Evolutionary conservation across 495 filamentous ascomycete genomes (phyloP), one percentile per base, ranked within the genome.

Genomic region (Cairneyella variabilis): DNA sequence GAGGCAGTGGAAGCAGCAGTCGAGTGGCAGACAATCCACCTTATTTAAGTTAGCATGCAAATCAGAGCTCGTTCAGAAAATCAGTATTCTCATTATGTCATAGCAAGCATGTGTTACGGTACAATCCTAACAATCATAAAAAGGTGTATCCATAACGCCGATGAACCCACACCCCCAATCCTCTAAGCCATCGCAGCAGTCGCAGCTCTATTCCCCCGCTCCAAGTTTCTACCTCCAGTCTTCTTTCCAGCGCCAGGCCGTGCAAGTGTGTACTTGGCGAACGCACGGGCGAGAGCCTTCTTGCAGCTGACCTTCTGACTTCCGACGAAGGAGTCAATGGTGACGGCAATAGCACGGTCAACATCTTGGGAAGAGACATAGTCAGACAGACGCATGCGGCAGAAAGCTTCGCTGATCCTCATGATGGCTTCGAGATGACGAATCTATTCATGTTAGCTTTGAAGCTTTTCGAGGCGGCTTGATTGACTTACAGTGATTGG

Each of bases 391-490:
- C 91, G 87, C 91, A 97, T 97, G 62, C 92, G 91, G 76, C 86
- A 91, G 77, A 97, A 97, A 16, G 90, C 71, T 66, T 97, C 91
- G 48, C 78, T 78, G 69, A 95, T 95, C 68, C 91, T 89, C 78
- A 97, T 92, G 66, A 97, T 96, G 59, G 91, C 91, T 83, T 97
- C 91, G 21, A 97, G 75, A 71, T 99, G 95, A 72, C 95, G 90
- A 64, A 99, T 88, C 91, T 96, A 55, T 38, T n/a, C n/a, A n/a
- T n/a, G n/a, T n/a, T n/a, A n/a, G n/a, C n/a, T n/a, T n/a, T n/a
- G n/a, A n/a, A n/a, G n/a, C n/a, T n/a, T n/a, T n/a, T n/a, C n/a
- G 28, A 14, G 28, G 28, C 28, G 28, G 7, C 28, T n/a, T n/a
- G n/a, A n/a, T n/a, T 14, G 28, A 75, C 88, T 69, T 76, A 96